These are phyloP conservation scores for Mantamonas sphyraenae DNA, from an alignment of 78 protist species.

Conservation along the genomic window DNA sequence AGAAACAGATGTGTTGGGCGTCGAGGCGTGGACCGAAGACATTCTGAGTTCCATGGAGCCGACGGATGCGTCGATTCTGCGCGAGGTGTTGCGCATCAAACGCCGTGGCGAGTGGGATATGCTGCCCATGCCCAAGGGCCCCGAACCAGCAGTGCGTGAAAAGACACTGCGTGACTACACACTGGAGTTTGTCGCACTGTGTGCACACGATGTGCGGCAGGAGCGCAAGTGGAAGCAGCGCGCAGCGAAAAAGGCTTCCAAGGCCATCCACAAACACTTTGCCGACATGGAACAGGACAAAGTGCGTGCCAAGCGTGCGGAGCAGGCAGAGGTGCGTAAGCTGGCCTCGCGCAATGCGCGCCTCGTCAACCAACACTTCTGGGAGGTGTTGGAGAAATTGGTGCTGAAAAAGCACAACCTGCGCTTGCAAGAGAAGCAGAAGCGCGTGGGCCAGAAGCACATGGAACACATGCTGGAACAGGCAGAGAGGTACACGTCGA, in stretches of 20 bases:
- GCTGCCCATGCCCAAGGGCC: slow-evolving; percentile 27
- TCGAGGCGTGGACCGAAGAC: too few relatives aligned
- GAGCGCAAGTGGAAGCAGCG: slow-evolving; percentile 36
- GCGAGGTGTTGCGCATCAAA: too few relatives aligned
- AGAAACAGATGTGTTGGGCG: too few relatives aligned
- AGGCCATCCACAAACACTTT: slow-evolving; percentile 3
- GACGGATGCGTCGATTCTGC: too few relatives aligned
- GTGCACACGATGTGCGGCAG: slow-evolving; percentile 52
- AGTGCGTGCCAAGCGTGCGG: too few relatives aligned
- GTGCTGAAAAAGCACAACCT: slow-evolving; percentile 6
- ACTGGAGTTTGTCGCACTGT: slow-evolving; percentile 60
- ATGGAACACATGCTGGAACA: slow-evolving; percentile 64
- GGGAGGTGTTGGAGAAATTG: not conserved
- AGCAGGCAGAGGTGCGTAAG: slow-evolving; percentile 1
- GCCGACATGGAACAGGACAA: too few relatives aligned
- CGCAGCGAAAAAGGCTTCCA: slow-evolving; percentile 21
- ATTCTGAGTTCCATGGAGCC: too few relatives aligned
- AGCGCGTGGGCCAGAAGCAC: slow-evolving; percentile 37
- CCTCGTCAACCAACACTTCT: slow-evolving; percentile 5
- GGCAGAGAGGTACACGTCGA: slow-evolving; percentile 38
- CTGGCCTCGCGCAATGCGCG: not conserved
- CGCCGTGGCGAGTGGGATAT: slow-evolving; percentile 35
- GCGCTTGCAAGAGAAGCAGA: not conserved
- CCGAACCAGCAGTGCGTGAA: slow-evolving; percentile 62
- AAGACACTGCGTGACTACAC: slow-evolving; percentile 71